These are phyloP conservation scores for Quercus ilex DNA, from an alignment of 306 rosid species.

Conservation along the genomic window DNA sequence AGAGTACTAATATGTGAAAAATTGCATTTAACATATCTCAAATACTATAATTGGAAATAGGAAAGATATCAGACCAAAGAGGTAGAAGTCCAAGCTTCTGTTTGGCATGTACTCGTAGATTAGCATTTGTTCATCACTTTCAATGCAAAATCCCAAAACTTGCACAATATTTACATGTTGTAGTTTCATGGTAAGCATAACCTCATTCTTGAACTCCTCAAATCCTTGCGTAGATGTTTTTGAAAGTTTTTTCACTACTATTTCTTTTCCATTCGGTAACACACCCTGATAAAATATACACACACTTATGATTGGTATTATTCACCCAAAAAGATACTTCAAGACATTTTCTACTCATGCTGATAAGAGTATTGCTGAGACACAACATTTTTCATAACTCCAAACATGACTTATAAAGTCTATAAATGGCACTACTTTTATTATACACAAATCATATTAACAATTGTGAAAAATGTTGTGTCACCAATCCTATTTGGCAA, in stretches of 20 bases:
- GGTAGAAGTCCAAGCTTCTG: constrained; percentile 40
- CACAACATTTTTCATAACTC: too few species aligned
- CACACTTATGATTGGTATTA: background rate
- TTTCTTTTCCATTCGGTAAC: constrained; percentile 26
- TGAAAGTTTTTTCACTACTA: constrained; percentile 48
- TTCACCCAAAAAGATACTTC: background rate
- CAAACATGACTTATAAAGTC: too few species aligned
- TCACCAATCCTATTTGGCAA: too few species aligned
- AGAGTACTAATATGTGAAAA: background rate
- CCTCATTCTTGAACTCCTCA: constrained; percentile 50
- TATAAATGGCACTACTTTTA: too few species aligned
- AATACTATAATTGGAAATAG: background rate
- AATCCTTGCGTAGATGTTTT: constrained; percentile 42
- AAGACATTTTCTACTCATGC: background rate
- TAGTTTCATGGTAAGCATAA: constrained; percentile 37
- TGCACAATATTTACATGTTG: constrained; percentile 47
- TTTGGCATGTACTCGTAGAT: constrained; percentile 52
- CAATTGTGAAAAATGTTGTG: too few species aligned
- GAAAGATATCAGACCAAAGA: constrained; percentile 29
- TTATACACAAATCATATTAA: too few species aligned
- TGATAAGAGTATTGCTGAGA: background rate
- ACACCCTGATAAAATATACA: constrained; percentile 20
- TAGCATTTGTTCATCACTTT: constrained; percentile 38
- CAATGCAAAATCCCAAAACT: constrained; percentile 34
- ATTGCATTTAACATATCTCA: background rate